Evolutionary conservation across 2,329 filamentous ascomycete species (phyloP), one percentile per base, ranked within the genome.

Genomic region (Fusarium veterinarium): DNA sequence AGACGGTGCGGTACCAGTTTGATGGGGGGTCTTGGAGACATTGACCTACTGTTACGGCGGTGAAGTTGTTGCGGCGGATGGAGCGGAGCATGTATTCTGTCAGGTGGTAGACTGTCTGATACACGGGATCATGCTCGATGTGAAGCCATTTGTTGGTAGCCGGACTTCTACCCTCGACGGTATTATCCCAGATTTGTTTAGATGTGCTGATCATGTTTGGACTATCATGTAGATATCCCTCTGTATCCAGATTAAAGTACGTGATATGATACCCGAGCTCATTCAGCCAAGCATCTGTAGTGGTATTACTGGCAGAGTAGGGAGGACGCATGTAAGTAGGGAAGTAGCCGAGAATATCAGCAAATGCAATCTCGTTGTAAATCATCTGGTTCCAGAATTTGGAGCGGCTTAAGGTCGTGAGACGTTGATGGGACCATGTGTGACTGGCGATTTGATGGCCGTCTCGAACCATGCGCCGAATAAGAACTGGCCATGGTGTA

Each of bases 391-490:
- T 77, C 60, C 76, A 76, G 57, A 84, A 79, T 40, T 80, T 78
- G 1, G 73, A 53, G 14, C 78, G 76, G 40, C 67, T 78, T 33
- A 86, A 73, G 0, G 76, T 75, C 16, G 81, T 81, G 11, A 87
- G 80, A 41, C 84, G 81, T 67, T 82, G 80, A 71, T 87, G 85
- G 72, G 83, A 80, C 84, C 83, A 86, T 3, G 84, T 86, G 63
- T 85, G 90, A 19, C 85, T 87, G 65, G 87, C 90, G 67, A 91
- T 82, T 78, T 91, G 90, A 78, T 91, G 90, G 16, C 88, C 88
- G 10, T 87, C 85, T 44, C 78, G 69, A 64, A 85, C 70, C 84
- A 89, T 89, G 67, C 87, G 86, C 44, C 76, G 72, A 53, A 84
- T 79, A 23, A 83, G 73, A 46, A 60, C 53, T 6, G 76, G 77